Conservation (phyloP, 1,139 yeast genomes). For the Blastobotrys raffinosifermentans region DNA sequence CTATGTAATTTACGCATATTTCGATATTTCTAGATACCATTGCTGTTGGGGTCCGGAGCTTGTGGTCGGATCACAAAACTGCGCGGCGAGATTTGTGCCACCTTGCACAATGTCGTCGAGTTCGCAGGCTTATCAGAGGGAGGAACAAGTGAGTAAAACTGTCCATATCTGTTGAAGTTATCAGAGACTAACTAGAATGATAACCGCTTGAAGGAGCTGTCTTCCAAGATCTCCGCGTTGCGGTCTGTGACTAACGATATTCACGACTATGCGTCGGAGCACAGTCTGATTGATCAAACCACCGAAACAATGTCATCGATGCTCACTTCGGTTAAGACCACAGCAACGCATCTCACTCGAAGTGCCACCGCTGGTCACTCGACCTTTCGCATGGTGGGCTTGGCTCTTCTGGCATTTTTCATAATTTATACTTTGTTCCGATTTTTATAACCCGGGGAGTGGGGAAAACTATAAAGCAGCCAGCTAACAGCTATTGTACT, state of each 20-base stretch:
- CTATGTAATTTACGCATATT: too few relatives aligned
- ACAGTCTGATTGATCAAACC: constrained; percentile 46
- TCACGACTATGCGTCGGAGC: constrained; percentile 55
- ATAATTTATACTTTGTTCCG: constrained; percentile 62
- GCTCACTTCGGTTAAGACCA: constrained; percentile 53
- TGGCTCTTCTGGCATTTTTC: constrained; percentile 56
- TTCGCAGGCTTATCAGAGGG: constrained; percentile 27
- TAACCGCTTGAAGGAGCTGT: constrained; percentile 50
- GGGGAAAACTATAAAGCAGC: too few relatives aligned
- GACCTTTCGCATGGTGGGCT: constrained; percentile 50
- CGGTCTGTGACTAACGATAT: constrained; percentile 60
- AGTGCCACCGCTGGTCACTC: constrained; percentile 54
- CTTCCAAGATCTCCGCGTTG: constrained; percentile 54
- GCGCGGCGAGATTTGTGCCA: too few relatives aligned
- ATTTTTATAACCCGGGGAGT: constrained; percentile 42
- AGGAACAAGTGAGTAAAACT: constrained; percentile 21
- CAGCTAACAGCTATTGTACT: background rate
- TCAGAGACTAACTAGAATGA: constrained; percentile 42
- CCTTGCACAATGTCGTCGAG: constrained; percentile 6
- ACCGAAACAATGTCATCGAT: constrained; percentile 51
- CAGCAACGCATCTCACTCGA: constrained; percentile 62
- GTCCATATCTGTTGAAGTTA: background rate
- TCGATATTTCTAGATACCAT: too few relatives aligned
- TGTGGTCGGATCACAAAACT: too few relatives aligned
- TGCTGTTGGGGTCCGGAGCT: too few relatives aligned